Percentiles rank a stretch among this genome's conserved stretches.
These are phyloP conservation scores for Globisporangium mamillatum DNA, from an alignment of 352 stramenopile species.

Conservation along the genomic window DNA sequence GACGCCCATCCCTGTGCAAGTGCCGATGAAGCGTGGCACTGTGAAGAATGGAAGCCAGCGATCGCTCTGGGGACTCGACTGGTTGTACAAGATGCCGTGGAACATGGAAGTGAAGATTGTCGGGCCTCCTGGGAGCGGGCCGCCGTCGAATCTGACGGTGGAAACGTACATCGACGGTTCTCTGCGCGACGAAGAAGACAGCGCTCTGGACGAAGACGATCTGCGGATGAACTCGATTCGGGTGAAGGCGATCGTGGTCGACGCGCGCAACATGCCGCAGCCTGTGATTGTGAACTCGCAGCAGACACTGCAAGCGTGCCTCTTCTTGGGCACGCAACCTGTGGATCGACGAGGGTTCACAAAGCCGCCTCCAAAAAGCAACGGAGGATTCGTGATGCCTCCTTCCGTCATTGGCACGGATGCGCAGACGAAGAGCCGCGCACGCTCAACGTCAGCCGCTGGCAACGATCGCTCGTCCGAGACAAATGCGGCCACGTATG, in stretches of 20 bases:
- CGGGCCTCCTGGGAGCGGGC: slow-evolving; percentile 75
- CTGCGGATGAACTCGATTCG: slow-evolving; percentile 86
- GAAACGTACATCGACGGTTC: slow-evolving; percentile 87
- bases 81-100: slow-evolving; percentile 89
- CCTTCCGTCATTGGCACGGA: slow-evolving; percentile 48
- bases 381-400: slow-evolving; percentile 78
- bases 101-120: slow-evolving; percentile 92
- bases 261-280: slow-evolving; percentile 84
- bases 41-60: slow-evolving; percentile 62
- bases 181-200: slow-evolving; percentile 70
- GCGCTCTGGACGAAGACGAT: slow-evolving; percentile 65
- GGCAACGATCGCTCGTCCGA: slow-evolving; percentile 70
- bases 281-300: slow-evolving; percentile 85
- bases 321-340: slow-evolving; percentile 83
- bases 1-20: slow-evolving; percentile 81
- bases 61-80: slow-evolving; percentile 82
- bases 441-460: slow-evolving; percentile 52
- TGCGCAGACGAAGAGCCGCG: slow-evolving; percentile 57
- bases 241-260: slow-evolving; percentile 85
- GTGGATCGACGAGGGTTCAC: slow-evolving; percentile 84
- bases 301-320: slow-evolving; percentile 82
- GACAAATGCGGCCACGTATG: slow-evolving; percentile 41
- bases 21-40: slow-evolving; percentile 74
- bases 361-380: slow-evolving; percentile 83
- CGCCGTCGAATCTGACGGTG: slow-evolving; percentile 83